Percentiles rank a stretch among this genome's conserved stretches.
Conservation (phyloP, 164 flowering plant species). For the Liriodendron chinense region DNA sequence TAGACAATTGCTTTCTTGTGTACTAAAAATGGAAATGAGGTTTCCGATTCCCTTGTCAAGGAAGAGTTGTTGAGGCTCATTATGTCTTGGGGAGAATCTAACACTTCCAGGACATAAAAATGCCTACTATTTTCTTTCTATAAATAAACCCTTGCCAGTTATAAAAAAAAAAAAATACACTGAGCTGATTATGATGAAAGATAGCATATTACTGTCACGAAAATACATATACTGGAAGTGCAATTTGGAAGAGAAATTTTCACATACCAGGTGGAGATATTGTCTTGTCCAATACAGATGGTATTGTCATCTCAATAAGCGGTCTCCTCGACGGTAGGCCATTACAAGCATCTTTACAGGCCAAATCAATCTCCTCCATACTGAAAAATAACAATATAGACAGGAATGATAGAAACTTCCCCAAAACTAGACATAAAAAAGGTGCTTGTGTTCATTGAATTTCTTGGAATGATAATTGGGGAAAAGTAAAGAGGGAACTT, state of each 20-base stretch:
- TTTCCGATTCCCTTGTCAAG: neutral
- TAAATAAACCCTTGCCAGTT: no score
- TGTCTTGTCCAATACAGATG: slow-evolving; percentile 84
- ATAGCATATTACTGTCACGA: neutral
- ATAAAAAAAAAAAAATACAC: no score
- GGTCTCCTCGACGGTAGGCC: slow-evolving; percentile 86
- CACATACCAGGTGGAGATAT: slow-evolving; percentile 86
- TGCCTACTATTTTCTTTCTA: no score
- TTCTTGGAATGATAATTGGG: neutral
- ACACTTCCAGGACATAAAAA: no score
- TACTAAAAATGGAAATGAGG: neutral
- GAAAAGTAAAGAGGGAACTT: neutral
- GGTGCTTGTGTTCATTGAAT: neutral
- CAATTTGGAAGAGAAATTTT: neutral
- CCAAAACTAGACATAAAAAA: neutral
- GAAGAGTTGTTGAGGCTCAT: neutral
- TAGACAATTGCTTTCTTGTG: neutral
- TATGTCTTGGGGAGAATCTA: neutral
- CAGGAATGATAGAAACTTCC: slow-evolving; percentile 8
- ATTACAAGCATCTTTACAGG: slow-evolving; percentile 75
- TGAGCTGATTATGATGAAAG: neutral
- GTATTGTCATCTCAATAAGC: slow-evolving; percentile 96
- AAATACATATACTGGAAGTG: neutral
- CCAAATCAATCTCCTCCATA: slow-evolving; percentile 84
- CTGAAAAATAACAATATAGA: slow-evolving; percentile 18